phyloP scores from a whole-genome alignment of 768 basidiomycete species.

The Russula emetica region DNA sequence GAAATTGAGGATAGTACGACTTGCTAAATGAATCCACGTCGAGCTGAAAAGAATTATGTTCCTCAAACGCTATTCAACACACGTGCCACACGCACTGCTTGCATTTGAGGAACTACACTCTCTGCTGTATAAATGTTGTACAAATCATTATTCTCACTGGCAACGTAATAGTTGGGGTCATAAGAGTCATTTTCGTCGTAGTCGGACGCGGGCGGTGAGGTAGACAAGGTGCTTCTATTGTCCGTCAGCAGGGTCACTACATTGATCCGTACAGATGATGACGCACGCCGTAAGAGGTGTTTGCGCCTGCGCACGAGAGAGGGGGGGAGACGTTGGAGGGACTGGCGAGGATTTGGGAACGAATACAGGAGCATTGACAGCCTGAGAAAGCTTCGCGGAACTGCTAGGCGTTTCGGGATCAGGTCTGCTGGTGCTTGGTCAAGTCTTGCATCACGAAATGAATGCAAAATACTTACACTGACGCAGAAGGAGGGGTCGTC shows the following conservation, averaged over 20 bases:
- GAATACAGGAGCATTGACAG: constrained; percentile 81
- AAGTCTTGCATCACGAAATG: background rate
- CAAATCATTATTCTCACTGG: constrained; percentile 28
- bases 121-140: constrained; percentile 30
- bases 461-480: constrained; percentile 22
- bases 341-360: constrained; percentile 57
- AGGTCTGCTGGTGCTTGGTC: constrained; percentile 14
- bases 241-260: constrained; percentile 3
- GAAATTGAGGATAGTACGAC: constrained; percentile 31
- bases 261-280: background rate
- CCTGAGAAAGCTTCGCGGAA: constrained; percentile 48
- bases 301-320: constrained; percentile 28
- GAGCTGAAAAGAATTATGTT: constrained; percentile 26
- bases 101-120: constrained; percentile 35
- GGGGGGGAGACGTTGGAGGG: constrained; percentile 29
- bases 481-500: constrained; percentile 23
- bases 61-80: constrained; percentile 24
- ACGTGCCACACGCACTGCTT: constrained; percentile 32
- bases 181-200: constrained; percentile 34
- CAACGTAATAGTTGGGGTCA: constrained; percentile 32
- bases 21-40: constrained; percentile 29
- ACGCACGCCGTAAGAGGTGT: constrained; percentile 27
- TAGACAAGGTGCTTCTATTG: constrained; percentile 21
- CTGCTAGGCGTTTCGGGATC: constrained; percentile 27
- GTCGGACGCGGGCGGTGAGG: constrained; percentile 28